Evolutionary conservation across 75 land plant genomes (phyloP), one percentile per base, ranked within the genome.

Genomic region (Pseudotsuga menziesii): DNA sequence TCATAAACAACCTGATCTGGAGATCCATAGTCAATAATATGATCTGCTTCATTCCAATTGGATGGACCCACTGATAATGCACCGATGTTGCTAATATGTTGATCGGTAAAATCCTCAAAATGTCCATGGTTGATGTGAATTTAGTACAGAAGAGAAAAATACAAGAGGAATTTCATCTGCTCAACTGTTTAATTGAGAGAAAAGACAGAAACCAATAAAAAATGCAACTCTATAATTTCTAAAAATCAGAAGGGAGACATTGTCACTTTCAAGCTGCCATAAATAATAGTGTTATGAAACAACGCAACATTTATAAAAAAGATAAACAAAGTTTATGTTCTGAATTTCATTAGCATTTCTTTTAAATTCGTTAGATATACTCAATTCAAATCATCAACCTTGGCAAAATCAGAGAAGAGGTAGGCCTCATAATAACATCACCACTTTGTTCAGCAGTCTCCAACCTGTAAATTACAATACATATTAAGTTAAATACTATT

Each of bases 31-130:
- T 82, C 80, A 64, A 85, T 85, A 54, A 80, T 76, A 80, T 85
- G 84, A n/a, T 82, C 64, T 64, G 84, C 87, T 75, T 82, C 84
- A 78, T 78, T 85, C 87, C 87, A 85, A 76, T 85, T 84, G 39
- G 85, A 79, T 20, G 87, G 85, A 71, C 87, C 77, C 13, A 66
- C 67, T 29, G 29, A 32, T 63, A 63, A 58, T 39, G 76, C 56
- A 62, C 73, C 25, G 5, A 0, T 7, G 36, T 27, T 20, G 17
- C 61, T 80, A 58, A 48, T 44, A 44, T 59, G 26, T 27, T 56
- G 77, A 29, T 76, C 67, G 7, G 48, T 1, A 35, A 44, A 56
- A 39, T 35, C 77, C 23, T 81, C 86, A 36, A 71, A 61, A 70
- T 82, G 80, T 56, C 83, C 83, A 84, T 81, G 78, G 61, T 62